These are phyloP conservation scores for Eleusine indica DNA, from an alignment of 176 grass and related monocot species.

Conservation along the genomic window DNA sequence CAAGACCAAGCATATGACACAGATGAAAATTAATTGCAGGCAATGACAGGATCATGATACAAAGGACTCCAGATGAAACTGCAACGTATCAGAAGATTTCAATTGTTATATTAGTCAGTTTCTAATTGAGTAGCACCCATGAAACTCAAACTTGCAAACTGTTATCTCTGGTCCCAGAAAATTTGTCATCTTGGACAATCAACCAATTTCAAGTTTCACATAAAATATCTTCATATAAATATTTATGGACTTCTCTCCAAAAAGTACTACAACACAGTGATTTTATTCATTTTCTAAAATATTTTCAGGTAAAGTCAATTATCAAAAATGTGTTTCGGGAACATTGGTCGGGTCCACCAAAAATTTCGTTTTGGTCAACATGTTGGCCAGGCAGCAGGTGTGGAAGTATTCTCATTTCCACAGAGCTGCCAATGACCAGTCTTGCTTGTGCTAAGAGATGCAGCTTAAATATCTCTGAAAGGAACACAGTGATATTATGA, in stretches of 20 bases:
- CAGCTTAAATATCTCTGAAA: neutral
- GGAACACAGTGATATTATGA: neutral
- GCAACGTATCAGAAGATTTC: neutral
- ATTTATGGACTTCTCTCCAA: too few relatives aligned
- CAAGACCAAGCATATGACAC: too few relatives aligned
- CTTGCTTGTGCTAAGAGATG: neutral
- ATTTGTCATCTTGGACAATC: neutral
- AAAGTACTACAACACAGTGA: neutral
- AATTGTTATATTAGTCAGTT: slow-evolving; percentile 2
- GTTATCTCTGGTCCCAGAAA: neutral
- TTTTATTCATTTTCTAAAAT: neutral
- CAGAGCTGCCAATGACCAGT: neutral
- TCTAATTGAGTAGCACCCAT: slow-evolving; percentile 6
- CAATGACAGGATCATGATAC: too few relatives aligned
- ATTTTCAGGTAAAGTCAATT: neutral
- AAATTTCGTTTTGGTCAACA: neutral
- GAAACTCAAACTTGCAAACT: slow-evolving; percentile 1
- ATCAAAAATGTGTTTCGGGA: neutral
- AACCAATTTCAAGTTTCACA: neutral
- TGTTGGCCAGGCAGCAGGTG: neutral
- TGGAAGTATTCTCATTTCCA: neutral
- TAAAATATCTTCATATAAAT: too few relatives aligned
- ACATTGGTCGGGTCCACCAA: neutral
- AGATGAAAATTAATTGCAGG: too few relatives aligned
- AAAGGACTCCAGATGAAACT: slow-evolving; percentile 5